Evolutionary conservation across 75 land plant genomes (phyloP).

Genomic region (Picea glauca): DNA sequence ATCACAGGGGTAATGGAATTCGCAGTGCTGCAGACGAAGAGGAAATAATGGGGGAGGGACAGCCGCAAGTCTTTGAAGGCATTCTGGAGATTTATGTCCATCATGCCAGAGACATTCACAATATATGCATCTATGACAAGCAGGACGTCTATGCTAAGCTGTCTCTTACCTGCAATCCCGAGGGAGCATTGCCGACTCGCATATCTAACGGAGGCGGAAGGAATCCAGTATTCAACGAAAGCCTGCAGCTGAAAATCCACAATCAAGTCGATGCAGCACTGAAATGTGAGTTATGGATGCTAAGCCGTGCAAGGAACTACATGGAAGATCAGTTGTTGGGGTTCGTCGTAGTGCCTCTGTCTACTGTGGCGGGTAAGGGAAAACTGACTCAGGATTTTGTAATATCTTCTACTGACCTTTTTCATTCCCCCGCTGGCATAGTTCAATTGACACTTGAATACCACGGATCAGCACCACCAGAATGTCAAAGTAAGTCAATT

Average conservation of each 20-base stretch:
- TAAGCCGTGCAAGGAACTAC: constrained; percentile 69
- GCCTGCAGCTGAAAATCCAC: constrained; percentile 38
- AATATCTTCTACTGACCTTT: constrained; percentile 75
- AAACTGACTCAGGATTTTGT: constrained; percentile 55
- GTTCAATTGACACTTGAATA: constrained; percentile 57
- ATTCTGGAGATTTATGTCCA: constrained; percentile 62
- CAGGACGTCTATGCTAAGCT: constrained; percentile 87
- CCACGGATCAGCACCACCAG: constrained; percentile 34
- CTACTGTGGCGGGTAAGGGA: constrained; percentile 28
- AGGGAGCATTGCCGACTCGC: constrained; percentile 40
- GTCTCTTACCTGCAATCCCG: constrained; percentile 49
- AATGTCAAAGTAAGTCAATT: constrained; percentile 27
- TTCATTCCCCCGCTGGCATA: constrained; percentile 78
- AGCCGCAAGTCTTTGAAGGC: constrained; percentile 27
- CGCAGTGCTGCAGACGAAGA: neutral
- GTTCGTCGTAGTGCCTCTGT: constrained; percentile 59
- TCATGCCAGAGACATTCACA: constrained; percentile 71
- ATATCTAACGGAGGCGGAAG: constrained; percentile 60
- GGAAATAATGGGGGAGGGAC: neutral
- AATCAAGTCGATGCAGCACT: constrained; percentile 44
- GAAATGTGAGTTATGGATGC: constrained; percentile 85
- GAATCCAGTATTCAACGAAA: constrained; percentile 81
- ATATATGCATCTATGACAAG: constrained; percentile 88
- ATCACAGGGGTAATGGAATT: neutral
- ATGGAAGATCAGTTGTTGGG: constrained; percentile 81